phyloP scores from a whole-genome alignment of 2,329 filamentous ascomycete species.

The Fusarium domesticum region DNA sequence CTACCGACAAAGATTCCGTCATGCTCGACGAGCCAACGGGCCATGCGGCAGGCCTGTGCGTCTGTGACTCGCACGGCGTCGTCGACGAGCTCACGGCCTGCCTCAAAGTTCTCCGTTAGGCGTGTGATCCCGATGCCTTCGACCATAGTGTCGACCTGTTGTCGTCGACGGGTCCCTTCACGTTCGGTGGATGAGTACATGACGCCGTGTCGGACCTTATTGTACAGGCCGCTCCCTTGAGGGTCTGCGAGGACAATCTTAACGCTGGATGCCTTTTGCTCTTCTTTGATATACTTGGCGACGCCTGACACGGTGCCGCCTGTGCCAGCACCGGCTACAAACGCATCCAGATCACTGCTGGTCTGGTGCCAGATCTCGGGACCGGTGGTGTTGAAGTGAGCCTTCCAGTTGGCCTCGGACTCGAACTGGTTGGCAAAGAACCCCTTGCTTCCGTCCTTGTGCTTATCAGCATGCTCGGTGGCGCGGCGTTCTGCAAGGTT shows the following conservation, averaged over 20 bases:
- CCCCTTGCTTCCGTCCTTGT: conserved; percentile 63
- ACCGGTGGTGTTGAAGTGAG: conserved; percentile 78
- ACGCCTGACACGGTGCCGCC: conserved; percentile 91
- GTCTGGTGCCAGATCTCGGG: conserved; percentile 86
- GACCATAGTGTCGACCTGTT: conserved; percentile 93
- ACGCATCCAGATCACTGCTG: conserved; percentile 72
- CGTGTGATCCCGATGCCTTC: conserved; percentile 96
- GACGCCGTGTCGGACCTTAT: conserved; percentile 87
- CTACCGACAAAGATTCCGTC: conserved; percentile 94
- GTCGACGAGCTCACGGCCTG: conserved; percentile 79
- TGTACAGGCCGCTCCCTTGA: conserved; percentile 88
- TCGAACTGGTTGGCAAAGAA: conserved; percentile 98
- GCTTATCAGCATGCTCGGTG: conserved; percentile 62
- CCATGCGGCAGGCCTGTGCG: conserved; percentile 86
- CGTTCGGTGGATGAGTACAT: conserved; percentile 90
- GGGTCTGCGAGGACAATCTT: conserved; percentile 86
- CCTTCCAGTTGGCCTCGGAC: conserved; percentile 80
- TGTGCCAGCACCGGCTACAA: conserved; percentile 90
- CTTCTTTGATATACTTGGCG: conserved; percentile 75
- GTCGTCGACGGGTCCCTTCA: conserved; percentile 83
- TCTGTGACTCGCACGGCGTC: conserved; percentile 88
- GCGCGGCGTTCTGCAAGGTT: conserved; percentile 82
- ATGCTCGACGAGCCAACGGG: conserved; percentile 91
- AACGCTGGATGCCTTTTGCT: conserved; percentile 54
- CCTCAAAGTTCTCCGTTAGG: conserved; percentile 89